Evolutionary conservation across 352 stramenopile species (phyloP).

Genomic region (Phytopythium helicoides): DNA sequence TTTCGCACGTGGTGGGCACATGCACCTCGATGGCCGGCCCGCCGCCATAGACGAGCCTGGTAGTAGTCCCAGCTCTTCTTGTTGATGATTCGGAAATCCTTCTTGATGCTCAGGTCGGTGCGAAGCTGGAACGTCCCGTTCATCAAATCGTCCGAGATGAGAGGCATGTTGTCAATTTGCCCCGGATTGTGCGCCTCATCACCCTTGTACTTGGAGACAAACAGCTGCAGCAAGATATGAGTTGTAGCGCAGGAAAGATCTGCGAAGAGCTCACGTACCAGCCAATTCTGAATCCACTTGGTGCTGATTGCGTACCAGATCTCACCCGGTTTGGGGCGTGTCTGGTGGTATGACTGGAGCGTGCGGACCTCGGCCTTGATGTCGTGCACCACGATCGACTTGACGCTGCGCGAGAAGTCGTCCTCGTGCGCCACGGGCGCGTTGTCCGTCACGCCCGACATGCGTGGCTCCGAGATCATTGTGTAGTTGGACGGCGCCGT

Average conservation of each 20-base stretch:
- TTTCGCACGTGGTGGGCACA: slow-evolving; percentile 52
- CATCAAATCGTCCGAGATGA: slow-evolving; percentile 66
- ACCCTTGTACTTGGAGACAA: slow-evolving; percentile 73
- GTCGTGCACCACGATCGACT: slow-evolving; percentile 43
- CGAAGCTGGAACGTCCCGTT: slow-evolving; percentile 73
- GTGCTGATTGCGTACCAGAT: slow-evolving; percentile 66
- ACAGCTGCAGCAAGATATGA: slow-evolving; percentile 18
- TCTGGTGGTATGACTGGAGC: slow-evolving; percentile 68
- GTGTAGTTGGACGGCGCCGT: slow-evolving; percentile 48
- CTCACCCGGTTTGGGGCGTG: slow-evolving; percentile 48
- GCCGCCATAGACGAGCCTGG: slow-evolving; percentile 61
- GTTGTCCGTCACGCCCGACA: slow-evolving; percentile 42
- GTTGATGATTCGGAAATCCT: slow-evolving; percentile 81
- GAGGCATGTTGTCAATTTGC: slow-evolving; percentile 68
- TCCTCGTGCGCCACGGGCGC: slow-evolving; percentile 66
- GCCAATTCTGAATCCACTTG: slow-evolving; percentile 66
- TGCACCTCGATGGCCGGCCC: slow-evolving; percentile 66
- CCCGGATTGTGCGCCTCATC: slow-evolving; percentile 51
- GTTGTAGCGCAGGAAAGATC: neutral
- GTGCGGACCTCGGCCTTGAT: slow-evolving; percentile 61
- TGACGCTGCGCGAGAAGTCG: slow-evolving; percentile 50
- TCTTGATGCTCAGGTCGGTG: slow-evolving; percentile 52
- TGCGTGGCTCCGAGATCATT: slow-evolving; percentile 42
- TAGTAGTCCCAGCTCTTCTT: slow-evolving; percentile 78
- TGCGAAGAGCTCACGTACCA: slow-evolving; percentile 12